These are phyloP conservation scores for Fistulina hepatica DNA, from an alignment of 1,284 basidiomycete species.

Conservation along the genomic window DNA sequence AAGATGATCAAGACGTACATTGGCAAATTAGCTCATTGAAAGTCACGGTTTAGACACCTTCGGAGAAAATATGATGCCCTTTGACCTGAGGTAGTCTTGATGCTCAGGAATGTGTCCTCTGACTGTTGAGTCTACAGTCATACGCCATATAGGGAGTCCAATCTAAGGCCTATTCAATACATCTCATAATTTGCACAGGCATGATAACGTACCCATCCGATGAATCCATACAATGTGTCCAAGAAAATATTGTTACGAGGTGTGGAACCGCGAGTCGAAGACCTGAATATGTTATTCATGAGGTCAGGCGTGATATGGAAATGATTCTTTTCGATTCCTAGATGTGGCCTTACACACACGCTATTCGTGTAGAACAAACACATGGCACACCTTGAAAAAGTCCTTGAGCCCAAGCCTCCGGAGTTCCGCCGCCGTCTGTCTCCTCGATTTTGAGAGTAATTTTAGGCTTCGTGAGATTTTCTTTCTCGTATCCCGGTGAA, in stretches of 20 bases:
- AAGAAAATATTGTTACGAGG: constrained; percentile 53
- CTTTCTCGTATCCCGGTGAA: constrained; percentile 70
- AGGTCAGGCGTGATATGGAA: constrained; percentile 74
- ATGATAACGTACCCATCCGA: constrained; percentile 28
- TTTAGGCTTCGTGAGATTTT: constrained; percentile 75
- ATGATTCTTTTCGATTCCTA: constrained; percentile 62
- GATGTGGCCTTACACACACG: constrained; percentile 1
- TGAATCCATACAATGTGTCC: constrained; percentile 36
- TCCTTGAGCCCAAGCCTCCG: constrained; percentile 55
- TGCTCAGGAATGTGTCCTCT: constrained; percentile 36
- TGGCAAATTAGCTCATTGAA: too few relatives aligned
- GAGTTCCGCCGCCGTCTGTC: constrained; percentile 55
- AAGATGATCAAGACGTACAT: too few relatives aligned
- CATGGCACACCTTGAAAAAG: constrained; percentile 51
- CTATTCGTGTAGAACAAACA: background rate
- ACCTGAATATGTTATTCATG: constrained; percentile 58
- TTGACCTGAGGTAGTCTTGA: too few relatives aligned
- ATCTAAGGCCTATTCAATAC: constrained; percentile 24
- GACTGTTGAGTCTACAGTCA: constrained; percentile 38
- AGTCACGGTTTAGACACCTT: too few relatives aligned
- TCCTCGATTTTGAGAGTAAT: constrained; percentile 80
- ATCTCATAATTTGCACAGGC: background rate
- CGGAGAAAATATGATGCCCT: too few relatives aligned
- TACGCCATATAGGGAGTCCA: constrained; percentile 42
- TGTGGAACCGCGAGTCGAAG: constrained; percentile 56